phyloP scores from a whole-genome alignment of 768 basidiomycete species.

The Boletus sp. region DNA sequence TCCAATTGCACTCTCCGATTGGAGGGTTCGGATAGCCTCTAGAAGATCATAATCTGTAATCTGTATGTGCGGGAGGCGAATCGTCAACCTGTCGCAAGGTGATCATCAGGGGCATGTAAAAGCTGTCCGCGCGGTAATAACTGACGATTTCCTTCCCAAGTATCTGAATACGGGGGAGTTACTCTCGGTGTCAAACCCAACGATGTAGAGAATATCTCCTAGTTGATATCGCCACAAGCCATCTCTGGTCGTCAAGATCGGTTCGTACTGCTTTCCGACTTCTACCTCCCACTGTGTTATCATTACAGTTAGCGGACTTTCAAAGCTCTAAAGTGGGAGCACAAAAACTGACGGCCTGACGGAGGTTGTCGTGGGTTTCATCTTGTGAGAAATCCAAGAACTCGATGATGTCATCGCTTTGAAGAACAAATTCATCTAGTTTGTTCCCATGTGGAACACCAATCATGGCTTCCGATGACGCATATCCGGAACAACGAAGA shows the following conservation, averaged over 20 bases:
- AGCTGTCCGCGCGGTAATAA: background rate
- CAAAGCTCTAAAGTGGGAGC: background rate
- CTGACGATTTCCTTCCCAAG: slow-evolving; percentile 20
- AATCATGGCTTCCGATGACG: slow-evolving; percentile 8
- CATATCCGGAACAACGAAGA: slow-evolving; percentile 9
- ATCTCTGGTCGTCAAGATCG: slow-evolving; percentile 19
- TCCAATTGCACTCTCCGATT: slow-evolving; percentile 1
- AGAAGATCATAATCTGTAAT: slow-evolving; percentile 14
- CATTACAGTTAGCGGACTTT: background rate
- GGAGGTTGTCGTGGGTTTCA: slow-evolving; percentile 13
- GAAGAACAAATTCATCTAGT: slow-evolving; percentile 10
- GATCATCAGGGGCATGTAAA: no score
- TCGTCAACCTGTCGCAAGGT: no score
- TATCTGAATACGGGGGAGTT: slow-evolving; percentile 12
- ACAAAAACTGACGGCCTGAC: slow-evolving; percentile 13
- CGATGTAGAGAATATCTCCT: slow-evolving; percentile 17
- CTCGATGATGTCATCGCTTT: slow-evolving; percentile 7
- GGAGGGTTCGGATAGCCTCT: background rate
- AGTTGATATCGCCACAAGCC: slow-evolving; percentile 25
- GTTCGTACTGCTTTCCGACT: slow-evolving; percentile 18
- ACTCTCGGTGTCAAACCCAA: slow-evolving; percentile 12
- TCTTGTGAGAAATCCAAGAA: slow-evolving; percentile 18
- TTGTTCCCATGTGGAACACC: background rate
- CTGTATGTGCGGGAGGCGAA: background rate
- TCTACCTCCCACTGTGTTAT: slow-evolving; percentile 16